Conservation (phyloP, 2,329 filamentous ascomycete genomes). For the Xylariomycetidae sp. region DNA sequence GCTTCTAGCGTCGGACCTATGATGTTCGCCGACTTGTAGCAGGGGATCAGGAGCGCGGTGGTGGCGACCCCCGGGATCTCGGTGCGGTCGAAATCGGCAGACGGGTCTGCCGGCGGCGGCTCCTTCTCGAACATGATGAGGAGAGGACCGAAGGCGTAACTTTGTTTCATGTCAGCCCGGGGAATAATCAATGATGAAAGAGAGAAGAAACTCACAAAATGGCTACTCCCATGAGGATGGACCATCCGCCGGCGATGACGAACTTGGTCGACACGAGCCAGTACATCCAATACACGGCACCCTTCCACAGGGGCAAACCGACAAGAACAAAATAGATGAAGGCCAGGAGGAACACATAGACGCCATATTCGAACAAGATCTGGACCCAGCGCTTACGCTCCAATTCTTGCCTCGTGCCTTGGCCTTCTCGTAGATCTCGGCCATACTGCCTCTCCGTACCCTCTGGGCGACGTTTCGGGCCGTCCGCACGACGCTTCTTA, state of each 20-base stretch:
- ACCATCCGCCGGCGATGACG: conserved; percentile 34
- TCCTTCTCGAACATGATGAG: conserved; percentile 28
- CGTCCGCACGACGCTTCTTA: conserved; percentile 5
- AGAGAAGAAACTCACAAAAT: conserved; percentile 23
- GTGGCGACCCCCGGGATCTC: conserved; percentile 6
- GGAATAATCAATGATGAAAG: not conserved
- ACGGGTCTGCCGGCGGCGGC: conserved; percentile 14
- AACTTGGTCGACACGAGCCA: conserved; percentile 35
- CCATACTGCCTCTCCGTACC: conserved; percentile 6
- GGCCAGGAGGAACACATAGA: conserved; percentile 23
- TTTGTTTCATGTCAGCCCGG: too few relatives aligned
- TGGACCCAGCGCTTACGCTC: conserved; percentile 16
- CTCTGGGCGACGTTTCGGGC: conserved; percentile 5
- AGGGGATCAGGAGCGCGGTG: conserved; percentile 34
- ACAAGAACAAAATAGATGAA: conserved; percentile 43
- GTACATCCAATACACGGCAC: conserved; percentile 38
- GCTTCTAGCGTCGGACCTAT: conserved; percentile 37
- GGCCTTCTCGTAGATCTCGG: conserved; percentile 14
- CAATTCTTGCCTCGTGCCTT: conserved; percentile 10
- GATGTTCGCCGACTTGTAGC: conserved; percentile 39
- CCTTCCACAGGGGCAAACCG: conserved; percentile 41
- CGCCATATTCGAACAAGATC: conserved; percentile 13
- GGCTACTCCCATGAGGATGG: conserved; percentile 34
- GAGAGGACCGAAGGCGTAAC: conserved; percentile 13
- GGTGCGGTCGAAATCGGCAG: conserved; percentile 7